Evolutionary conservation across 257 asterid genomes (phyloP).

Genomic region (Rhazya stricta): DNA sequence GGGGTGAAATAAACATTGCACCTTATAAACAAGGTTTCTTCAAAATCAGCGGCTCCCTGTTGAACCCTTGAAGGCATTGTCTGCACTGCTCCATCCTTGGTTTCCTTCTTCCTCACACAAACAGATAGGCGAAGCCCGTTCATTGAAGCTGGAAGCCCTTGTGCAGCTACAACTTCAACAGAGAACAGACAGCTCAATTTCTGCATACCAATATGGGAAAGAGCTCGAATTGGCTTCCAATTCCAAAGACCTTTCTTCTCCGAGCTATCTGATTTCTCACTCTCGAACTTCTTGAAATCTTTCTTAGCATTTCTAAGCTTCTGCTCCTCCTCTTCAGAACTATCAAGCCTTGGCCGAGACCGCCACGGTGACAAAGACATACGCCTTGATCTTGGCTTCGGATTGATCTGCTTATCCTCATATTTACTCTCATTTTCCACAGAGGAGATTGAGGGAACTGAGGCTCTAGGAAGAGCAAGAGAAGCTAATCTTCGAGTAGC

Average conservation of each 20-base stretch:
- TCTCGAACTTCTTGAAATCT: constrained; percentile 26
- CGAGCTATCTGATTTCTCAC: constrained; percentile 18
- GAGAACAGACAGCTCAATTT: constrained; percentile 84
- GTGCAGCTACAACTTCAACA: constrained; percentile 66
- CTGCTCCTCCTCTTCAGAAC: constrained; percentile 16
- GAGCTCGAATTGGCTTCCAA: constrained; percentile 88
- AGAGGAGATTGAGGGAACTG: constrained; percentile 35
- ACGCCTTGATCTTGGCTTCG: constrained; percentile 62
- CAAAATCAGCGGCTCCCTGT: constrained; percentile 82
- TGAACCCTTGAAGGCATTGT: constrained; percentile 90
- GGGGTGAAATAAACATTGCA: constrained; percentile 77
- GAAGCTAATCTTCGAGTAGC: constrained; percentile 61
- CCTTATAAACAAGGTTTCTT: constrained; percentile 75
- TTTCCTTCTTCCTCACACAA: constrained; percentile 76
- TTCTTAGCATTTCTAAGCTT: constrained; percentile 2
- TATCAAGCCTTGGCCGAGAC: constrained; percentile 42
- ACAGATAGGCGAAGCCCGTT: constrained; percentile 80
- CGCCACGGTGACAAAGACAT: constrained; percentile 85
- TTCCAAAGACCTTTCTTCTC: constrained; percentile 75
- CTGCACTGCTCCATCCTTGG: constrained; percentile 65
- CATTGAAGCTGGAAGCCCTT: constrained; percentile 73
- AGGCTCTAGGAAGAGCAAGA: constrained; percentile 56
- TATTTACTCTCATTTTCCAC: constrained; percentile 17
- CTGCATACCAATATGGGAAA: constrained; percentile 73
- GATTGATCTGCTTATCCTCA: constrained; percentile 35